These are phyloP conservation scores for Pseudoscleropodium purum DNA, from an alignment of 225 moss, liverwort and hornwort genomes.

Conservation along the genomic window DNA sequence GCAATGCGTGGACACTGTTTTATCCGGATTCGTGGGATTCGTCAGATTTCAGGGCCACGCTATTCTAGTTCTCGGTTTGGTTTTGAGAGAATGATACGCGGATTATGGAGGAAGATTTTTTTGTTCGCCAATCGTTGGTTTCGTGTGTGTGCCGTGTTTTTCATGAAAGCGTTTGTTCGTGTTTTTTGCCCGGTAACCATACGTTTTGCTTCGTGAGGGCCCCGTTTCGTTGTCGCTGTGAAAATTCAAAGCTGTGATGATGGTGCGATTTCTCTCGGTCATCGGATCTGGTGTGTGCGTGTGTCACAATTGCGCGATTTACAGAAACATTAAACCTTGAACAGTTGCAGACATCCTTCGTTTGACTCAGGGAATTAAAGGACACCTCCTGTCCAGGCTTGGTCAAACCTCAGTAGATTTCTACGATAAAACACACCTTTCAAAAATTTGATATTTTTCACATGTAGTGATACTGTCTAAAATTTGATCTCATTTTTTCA, in stretches of 20 bases:
- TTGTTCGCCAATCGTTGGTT: neutral
- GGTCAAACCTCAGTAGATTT: too few relatives aligned
- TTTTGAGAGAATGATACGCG: neutral
- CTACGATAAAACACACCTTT: too few relatives aligned
- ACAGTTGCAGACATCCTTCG: neutral
- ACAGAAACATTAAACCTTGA: neutral
- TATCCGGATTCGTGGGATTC: neutral
- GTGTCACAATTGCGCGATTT: neutral
- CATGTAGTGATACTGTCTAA: too few relatives aligned
- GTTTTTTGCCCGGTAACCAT: neutral
- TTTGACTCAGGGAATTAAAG: too few relatives aligned
- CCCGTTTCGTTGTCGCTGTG: neutral
- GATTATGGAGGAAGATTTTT: neutral
- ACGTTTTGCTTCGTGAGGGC: neutral
- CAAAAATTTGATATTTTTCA: too few relatives aligned
- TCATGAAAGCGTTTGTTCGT: neutral
- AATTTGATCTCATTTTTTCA: too few relatives aligned
- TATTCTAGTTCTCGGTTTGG: neutral
- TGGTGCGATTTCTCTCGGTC: neutral
- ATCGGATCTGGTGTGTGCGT: neutral
- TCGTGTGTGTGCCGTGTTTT: neutral
- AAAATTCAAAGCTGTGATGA: neutral
- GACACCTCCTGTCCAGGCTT: too few relatives aligned
- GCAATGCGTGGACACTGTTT: neutral
- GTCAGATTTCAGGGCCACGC: neutral